Evolutionary conservation across 164 flowering plant genomes (phyloP).

Genomic region (Platanus orientalis): DNA sequence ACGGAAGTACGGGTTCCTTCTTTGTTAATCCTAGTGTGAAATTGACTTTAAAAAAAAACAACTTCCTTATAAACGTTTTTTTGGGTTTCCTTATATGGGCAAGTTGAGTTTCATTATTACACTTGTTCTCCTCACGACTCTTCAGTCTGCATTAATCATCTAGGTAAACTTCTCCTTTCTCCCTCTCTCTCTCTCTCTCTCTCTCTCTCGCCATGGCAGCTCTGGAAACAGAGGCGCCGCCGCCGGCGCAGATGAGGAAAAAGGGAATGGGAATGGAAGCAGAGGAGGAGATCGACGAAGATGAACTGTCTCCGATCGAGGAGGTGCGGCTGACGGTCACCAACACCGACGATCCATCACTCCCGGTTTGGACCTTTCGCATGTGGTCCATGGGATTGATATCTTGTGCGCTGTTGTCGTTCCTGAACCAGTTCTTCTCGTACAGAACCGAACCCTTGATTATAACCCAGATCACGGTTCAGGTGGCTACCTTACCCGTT

Average conservation of each 20-base stretch:
- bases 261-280: background rate
- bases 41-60: no score
- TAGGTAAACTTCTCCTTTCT: background rate
- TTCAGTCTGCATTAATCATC: no score
- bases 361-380: constrained; percentile 87
- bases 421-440: constrained; percentile 79
- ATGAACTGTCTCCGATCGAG: constrained; percentile 74
- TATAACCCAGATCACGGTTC: constrained; percentile 60
- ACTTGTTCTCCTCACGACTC: no score
- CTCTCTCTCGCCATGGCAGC: constrained; percentile 11
- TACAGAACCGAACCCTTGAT: constrained; percentile 68
- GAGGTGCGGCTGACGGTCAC: constrained; percentile 75
- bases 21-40: no score
- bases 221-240: background rate
- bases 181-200: background rate
- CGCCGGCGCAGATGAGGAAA: no score
- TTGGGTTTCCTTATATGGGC: no score
- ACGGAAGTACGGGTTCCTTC: no score
- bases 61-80: no score
- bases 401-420: constrained; percentile 63
- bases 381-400: constrained; percentile 81
- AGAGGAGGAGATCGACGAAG: constrained; percentile 23
- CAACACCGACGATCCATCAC: constrained; percentile 73
- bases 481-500: constrained; percentile 57
- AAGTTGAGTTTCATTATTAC: no score